Conservation (phyloP, 192 early-diverging fungal genomes). For the Physocladia obscura region DNA sequence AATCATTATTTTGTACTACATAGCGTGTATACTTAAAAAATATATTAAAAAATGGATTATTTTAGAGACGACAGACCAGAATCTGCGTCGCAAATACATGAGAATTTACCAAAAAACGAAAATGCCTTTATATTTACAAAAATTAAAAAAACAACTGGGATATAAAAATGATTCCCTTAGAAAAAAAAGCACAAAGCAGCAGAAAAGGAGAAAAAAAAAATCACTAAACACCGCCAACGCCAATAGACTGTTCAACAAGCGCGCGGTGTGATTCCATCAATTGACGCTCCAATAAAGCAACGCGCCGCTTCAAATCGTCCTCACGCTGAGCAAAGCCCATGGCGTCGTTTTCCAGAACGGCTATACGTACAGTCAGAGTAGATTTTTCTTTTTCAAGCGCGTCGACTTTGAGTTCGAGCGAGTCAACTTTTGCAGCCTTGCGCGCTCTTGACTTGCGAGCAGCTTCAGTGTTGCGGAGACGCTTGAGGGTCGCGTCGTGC, state of each 20-base stretch:
- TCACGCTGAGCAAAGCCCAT: conserved; percentile 7
- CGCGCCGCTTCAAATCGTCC: conserved; percentile 15
- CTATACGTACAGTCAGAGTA: conserved; percentile 17
- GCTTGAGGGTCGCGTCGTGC: conserved; percentile 15
- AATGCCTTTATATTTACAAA: too few species aligned
- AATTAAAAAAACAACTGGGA: too few species aligned
- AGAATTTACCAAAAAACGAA: neutral
- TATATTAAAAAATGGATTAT: neutral
- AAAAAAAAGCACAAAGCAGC: too few species aligned
- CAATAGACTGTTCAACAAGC: neutral
- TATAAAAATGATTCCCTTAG: too few species aligned
- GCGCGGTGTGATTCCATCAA: conserved; percentile 31
- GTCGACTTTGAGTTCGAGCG: conserved; percentile 72
- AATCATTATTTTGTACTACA: neutral
- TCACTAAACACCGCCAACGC: neutral
- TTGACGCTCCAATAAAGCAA: conserved; percentile 46
- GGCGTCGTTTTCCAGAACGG: conserved; percentile 27
- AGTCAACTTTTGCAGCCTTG: conserved; percentile 80
- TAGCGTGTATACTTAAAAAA: too few species aligned
- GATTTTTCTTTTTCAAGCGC: conserved; percentile 66
- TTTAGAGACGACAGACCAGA: neutral
- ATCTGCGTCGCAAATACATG: neutral
- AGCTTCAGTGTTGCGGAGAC: conserved; percentile 72
- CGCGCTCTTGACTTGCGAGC: conserved; percentile 84
- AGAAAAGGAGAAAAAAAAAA: too few species aligned